Evolutionary conservation across 2,329 filamentous ascomycete genomes (phyloP).

Genomic region (Hypoxylon sp.): DNA sequence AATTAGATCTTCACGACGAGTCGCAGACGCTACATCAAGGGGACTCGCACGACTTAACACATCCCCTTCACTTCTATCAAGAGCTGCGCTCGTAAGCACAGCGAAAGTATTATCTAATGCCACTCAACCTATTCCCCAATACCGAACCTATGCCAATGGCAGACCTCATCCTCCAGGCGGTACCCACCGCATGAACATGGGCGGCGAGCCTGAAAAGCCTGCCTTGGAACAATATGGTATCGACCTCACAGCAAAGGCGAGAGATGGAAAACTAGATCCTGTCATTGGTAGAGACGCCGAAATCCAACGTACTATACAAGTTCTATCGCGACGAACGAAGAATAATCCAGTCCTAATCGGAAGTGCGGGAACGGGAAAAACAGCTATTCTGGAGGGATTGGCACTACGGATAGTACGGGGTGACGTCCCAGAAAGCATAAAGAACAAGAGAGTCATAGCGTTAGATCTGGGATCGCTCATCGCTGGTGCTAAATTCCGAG

Average conservation of each 20-base stretch:
- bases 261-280: conserved; percentile 91
- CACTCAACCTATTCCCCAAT: conserved; percentile 40
- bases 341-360: conserved; percentile 97
- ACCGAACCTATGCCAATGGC: conserved; percentile 74
- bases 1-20: conserved; percentile 54
- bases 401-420: conserved; percentile 91
- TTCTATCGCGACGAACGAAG: conserved; percentile 91
- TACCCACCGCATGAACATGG: conserved; percentile 93
- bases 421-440: conserved; percentile 95
- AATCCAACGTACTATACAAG: conserved; percentile 94
- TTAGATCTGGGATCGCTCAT: conserved; percentile 93
- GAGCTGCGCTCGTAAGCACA: conserved; percentile 45
- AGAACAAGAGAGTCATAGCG: conserved; percentile 90
- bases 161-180: conserved; percentile 89
- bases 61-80: conserved; percentile 43
- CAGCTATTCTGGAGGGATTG: conserved; percentile 90
- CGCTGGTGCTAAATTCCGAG: conserved; percentile 93
- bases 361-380: conserved; percentile 91
- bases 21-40: conserved; percentile 49
- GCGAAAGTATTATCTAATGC: conserved; percentile 36
- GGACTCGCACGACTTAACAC: conserved; percentile 45
- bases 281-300: conserved; percentile 94
- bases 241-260: conserved; percentile 87
- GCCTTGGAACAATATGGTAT: conserved; percentile 92
- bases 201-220: conserved; percentile 80